These are phyloP conservation scores for Spergularia bocconei DNA, from an alignment of 148 eudicot species.

Conservation along the genomic window DNA sequence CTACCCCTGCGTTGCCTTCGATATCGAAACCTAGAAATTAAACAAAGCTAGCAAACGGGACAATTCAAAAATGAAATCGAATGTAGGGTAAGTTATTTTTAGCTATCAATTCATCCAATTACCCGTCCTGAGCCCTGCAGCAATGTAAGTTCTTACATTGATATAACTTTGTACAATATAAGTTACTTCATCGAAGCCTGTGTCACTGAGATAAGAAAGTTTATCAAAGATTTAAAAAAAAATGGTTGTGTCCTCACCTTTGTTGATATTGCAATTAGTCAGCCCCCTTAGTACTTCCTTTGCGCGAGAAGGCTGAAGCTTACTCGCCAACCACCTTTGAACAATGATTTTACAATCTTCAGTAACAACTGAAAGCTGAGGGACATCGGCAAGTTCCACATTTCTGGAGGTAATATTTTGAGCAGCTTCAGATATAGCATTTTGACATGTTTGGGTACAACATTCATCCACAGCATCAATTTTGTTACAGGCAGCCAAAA, in stretches of 20 bases:
- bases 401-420: conserved; percentile 58
- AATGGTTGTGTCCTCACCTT: conserved; percentile 47
- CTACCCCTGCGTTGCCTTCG: neutral
- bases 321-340: conserved; percentile 83
- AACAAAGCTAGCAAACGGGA: neutral
- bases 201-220: neutral
- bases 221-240: neutral
- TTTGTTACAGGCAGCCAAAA: conserved; percentile 68
- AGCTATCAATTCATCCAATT: neutral
- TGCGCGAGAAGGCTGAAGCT: conserved; percentile 65
- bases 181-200: neutral
- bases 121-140: neutral
- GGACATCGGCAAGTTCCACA: conserved; percentile 38
- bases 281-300: conserved; percentile 83
- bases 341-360: conserved; percentile 73
- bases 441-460: conserved; percentile 78
- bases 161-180: neutral
- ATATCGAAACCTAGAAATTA: neutral
- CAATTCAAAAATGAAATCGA: neutral
- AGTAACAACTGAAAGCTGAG: conserved; percentile 52
- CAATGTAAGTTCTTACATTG: neutral
- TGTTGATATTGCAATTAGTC: conserved; percentile 82
- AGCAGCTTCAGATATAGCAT: conserved; percentile 84
- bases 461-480: conserved; percentile 87
- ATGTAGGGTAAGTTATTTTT: neutral